Percentiles rank a stretch among this genome's conserved stretches.
Evolutionary conservation across 768 basidiomycete genomes (phyloP).

Genomic region (Sistotremastrum suecicum): DNA sequence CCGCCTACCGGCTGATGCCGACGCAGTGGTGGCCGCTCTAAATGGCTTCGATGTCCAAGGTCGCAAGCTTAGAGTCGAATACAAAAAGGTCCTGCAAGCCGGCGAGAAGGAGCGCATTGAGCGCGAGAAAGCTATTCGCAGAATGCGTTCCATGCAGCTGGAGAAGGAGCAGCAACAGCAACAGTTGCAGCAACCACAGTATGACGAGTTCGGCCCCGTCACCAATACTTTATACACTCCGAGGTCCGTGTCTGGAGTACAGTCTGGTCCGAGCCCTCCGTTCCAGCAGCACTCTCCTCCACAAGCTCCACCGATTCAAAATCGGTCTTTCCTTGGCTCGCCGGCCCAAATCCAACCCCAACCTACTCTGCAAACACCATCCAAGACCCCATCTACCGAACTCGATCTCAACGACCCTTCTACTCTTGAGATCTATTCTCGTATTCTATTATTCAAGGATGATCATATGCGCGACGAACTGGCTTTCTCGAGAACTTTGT

Average conservation of each 20-base stretch:
- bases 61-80: conserved; percentile 94
- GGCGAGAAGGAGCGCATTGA: conserved; percentile 99
- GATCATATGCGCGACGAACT: conserved; percentile 95
- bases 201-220: neutral
- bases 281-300: conserved; percentile 38
- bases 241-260: neutral
- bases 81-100: conserved; percentile 98
- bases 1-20: conserved; percentile 79
- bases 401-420: conserved; percentile 93
- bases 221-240: neutral
- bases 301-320: conserved; percentile 58
- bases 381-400: conserved; percentile 52
- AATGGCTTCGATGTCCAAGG: conserved; percentile 96
- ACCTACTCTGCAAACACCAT: conserved; percentile 38
- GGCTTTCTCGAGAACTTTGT: conserved; percentile 82
- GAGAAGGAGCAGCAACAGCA: conserved; percentile 60
- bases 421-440: conserved; percentile 93
- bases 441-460: conserved; percentile 93
- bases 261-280: conserved; percentile 26
- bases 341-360: conserved; percentile 23
- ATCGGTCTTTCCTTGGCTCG: conserved; percentile 28
- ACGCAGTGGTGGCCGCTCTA: conserved; percentile 88
- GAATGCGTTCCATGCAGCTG: conserved; percentile 95
- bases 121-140: conserved; percentile 91
- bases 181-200: conserved; percentile 24